Conservation (phyloP, 768 basidiomycete species). For the Trametes gibbosa region DNA sequence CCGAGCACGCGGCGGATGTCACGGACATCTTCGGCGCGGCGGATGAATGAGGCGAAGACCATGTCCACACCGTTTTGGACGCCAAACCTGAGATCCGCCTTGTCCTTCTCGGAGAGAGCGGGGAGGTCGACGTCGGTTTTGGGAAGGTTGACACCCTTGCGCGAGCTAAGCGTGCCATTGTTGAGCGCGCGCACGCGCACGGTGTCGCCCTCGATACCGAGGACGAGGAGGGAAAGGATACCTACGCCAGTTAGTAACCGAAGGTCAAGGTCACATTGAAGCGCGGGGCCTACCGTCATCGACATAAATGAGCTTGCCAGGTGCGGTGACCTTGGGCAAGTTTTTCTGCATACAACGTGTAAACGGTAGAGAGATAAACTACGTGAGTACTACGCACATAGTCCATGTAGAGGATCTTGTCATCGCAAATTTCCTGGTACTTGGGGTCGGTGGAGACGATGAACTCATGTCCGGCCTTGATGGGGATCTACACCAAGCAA, state of each 20-base stretch:
- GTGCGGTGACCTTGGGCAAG: conserved; percentile 91
- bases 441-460: conserved; percentile 80
- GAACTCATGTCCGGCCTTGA: conserved; percentile 93
- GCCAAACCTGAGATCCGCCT: conserved; percentile 90
- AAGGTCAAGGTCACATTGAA: not conserved
- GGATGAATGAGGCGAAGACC: conserved; percentile 99
- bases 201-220: conserved; percentile 79
- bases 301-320: conserved; percentile 97
- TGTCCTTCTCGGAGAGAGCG: conserved; percentile 97
- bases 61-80: conserved; percentile 98
- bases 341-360: conserved; percentile 56
- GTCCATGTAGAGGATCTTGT: conserved; percentile 88
- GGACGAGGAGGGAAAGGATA: conserved; percentile 90
- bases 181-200: conserved; percentile 86
- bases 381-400: conserved; percentile 60
- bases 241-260: conserved; percentile 40
- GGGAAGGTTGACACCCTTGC: conserved; percentile 99
- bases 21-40: conserved; percentile 88
- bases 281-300: conserved; percentile 72
- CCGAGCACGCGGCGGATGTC: conserved; percentile 94
- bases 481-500: conserved; percentile 54
- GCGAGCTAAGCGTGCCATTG: conserved; percentile 89
- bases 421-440: conserved; percentile 76
- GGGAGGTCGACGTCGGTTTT: conserved; percentile 98
- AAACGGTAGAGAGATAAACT: too few species aligned